Conservation (phyloP, 2,329 filamentous ascomycete genomes). For the Paecilomyces dactylethromorphus region DNA sequence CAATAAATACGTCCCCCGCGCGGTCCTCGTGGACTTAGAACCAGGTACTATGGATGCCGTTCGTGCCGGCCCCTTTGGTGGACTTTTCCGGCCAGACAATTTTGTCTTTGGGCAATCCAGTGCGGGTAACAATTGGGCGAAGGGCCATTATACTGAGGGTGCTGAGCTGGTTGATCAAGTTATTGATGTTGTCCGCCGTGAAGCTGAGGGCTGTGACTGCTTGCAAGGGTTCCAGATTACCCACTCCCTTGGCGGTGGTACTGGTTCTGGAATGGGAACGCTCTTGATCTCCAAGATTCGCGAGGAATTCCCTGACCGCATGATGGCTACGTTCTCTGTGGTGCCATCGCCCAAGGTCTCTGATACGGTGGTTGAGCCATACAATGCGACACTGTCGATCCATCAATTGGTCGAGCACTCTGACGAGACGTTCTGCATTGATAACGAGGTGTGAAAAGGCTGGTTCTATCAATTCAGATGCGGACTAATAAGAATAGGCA, state of each 20-base stretch:
- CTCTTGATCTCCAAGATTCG: conserved; percentile 99
- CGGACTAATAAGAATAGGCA: too few species aligned
- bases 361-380: conserved; percentile 98
- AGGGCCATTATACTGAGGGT: conserved; percentile 99
- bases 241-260: conserved; percentile 99
- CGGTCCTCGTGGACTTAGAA: conserved; percentile 98
- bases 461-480: too few species aligned
- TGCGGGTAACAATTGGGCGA: conserved; percentile 99
- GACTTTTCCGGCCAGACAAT: conserved; percentile 99
- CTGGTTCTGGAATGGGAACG: conserved; percentile 99
- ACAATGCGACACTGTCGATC: conserved; percentile 98
- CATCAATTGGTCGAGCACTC: conserved; percentile 99
- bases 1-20: conserved; percentile 99
- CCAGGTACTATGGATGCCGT: conserved; percentile 99
- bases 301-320: conserved; percentile 99
- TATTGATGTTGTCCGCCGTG: conserved; percentile 94
- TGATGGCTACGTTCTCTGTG: conserved; percentile 99
- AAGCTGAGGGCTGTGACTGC: conserved; percentile 98
- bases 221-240: conserved; percentile 99
- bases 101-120: conserved; percentile 99
- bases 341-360: conserved; percentile 99
- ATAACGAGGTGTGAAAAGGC: conserved; percentile 71
- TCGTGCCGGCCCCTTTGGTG: conserved; percentile 93
- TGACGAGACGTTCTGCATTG: conserved; percentile 99
- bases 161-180: conserved; percentile 98